A percentile compares a stretch with the other conserved stretches of the same genome.
phyloP scores from a whole-genome alignment of 2,329 filamentous ascomycete genomes.

The Thermoascus crustaceus region DNA sequence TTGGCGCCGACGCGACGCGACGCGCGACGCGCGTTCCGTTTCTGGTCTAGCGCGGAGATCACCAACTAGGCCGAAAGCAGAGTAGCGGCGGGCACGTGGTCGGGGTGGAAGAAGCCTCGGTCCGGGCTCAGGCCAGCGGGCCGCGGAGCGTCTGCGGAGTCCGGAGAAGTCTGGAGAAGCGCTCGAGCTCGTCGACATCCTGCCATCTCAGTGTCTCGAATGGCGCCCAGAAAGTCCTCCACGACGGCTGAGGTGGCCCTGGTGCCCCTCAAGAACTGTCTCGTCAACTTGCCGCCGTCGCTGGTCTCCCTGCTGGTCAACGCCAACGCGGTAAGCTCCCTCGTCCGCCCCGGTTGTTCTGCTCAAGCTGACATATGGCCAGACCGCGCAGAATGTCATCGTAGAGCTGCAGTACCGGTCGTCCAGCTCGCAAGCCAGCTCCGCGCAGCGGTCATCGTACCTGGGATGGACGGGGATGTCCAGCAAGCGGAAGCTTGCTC shows the following conservation, averaged over 20 bases:
- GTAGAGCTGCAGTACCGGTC: slow-evolving; percentile 78
- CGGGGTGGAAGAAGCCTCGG: slow-evolving; percentile 29
- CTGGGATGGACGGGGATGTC: slow-evolving; percentile 98
- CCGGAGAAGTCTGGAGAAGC: slow-evolving; percentile 15
- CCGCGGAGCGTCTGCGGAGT: slow-evolving; percentile 14
- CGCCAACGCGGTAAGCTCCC: slow-evolving; percentile 68
- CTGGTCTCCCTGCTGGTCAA: slow-evolving; percentile 79
- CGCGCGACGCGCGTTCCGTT: slow-evolving; percentile 11
- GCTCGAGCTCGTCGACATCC: slow-evolving; percentile 17
- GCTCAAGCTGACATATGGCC: slow-evolving; percentile 13
- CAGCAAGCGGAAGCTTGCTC: slow-evolving; percentile 71
- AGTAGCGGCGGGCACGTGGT: slow-evolving; percentile 14
- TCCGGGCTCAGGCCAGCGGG: slow-evolving; percentile 13
- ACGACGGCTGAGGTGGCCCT: slow-evolving; percentile 76
- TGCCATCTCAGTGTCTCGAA: slow-evolving; percentile 20
- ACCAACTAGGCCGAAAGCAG: slow-evolving; percentile 11
- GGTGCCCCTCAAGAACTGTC: slow-evolving; percentile 82
- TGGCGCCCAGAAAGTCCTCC: slow-evolving; percentile 44
- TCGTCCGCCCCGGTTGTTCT: slow-evolving; percentile 3
- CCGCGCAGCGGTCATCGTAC: slow-evolving; percentile 63
- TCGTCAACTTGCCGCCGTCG: slow-evolving; percentile 82
- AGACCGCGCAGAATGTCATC: slow-evolving; percentile 92
- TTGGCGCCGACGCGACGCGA: slow-evolving; percentile 17
- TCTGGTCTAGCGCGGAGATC: neutral
- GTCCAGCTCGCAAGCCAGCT: slow-evolving; percentile 37